Base-by-base conservation (phyloP, 2,329 filamentous ascomycete genomes). In the Aspergillus pseudoterreus region DNA sequence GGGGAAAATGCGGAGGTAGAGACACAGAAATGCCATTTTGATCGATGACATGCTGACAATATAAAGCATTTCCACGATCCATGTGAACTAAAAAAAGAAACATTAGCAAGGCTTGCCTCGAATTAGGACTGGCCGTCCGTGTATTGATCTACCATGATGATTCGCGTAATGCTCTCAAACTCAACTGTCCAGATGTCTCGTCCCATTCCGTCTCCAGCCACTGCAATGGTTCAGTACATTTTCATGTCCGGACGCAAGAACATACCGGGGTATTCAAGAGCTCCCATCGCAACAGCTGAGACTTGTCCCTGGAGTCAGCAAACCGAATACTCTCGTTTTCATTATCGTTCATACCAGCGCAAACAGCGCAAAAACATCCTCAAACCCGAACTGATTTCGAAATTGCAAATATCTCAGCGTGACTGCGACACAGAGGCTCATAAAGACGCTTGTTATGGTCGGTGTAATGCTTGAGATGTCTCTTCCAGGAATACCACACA, bases 1-100 rank as follows among this genome's bases (percentile, higher is more conserved):
- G 17, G 32, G 45, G 32, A 47, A 47, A 4, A 39, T 47, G 8
- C 32, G 45, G 4, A 14, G 45, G 15, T 21, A 47, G 8, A 47
- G 32, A 15, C 17, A 27, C 10, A 47, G 45, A 19, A 47, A 47
- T 38, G 45, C 33, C 32, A 47, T 38, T 27, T 47, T 47, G 9
- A 39, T 33, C 32, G 22, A 38, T 4, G 45, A 38, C 4, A 15
- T 9, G 12, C 15, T 39, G 19, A 32, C 32, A 19, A 47, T 47
- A 9, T 47, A 47, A 3, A 47, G 32, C 17, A 47, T 17, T 47
- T 47, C 15, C 12, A 21, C 19, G 32, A 39, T 22, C 33, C 45
- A 47, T 9, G 45, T 47, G 35, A 35, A 39, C 45, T 47, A 15
- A 11, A 27, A 27, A 6, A 30, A 36, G 12, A 15, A 36, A 36